phyloP scores from a whole-genome alignment of 225 moss, liverwort and hornwort species.

The Ulota crispa region DNA sequence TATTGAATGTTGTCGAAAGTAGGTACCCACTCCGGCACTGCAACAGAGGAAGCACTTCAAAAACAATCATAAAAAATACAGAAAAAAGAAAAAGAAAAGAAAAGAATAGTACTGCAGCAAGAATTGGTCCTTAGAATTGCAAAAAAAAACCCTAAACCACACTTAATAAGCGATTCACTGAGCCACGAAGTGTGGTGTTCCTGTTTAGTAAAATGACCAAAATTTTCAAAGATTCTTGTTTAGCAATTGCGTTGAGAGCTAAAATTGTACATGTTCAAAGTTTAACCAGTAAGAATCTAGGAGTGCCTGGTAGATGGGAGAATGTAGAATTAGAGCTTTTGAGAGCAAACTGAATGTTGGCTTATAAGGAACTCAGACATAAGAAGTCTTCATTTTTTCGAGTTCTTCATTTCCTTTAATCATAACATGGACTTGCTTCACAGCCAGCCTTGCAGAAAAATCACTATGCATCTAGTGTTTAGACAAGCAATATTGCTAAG shows the following conservation, averaged over 20 bases:
- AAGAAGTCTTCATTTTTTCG: too few relatives aligned
- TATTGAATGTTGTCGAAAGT: slow-evolving; percentile 71
- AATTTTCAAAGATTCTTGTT: not conserved
- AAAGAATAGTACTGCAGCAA: not conserved
- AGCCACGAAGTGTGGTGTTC: not conserved
- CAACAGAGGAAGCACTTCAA: slow-evolving; percentile 24
- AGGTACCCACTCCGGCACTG: slow-evolving; percentile 84
- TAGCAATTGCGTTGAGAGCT: not conserved
- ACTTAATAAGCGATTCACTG: not conserved
- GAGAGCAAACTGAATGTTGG: too few relatives aligned
- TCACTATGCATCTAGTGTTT: too few relatives aligned
- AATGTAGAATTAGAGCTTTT: too few relatives aligned
- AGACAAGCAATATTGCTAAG: too few relatives aligned
- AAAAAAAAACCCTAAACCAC: not conserved
- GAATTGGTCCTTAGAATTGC: not conserved
- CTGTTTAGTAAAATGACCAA: not conserved
- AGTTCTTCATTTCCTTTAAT: too few relatives aligned
- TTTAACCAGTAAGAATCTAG: too few relatives aligned
- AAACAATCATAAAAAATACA: not conserved
- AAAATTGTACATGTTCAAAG: too few relatives aligned
- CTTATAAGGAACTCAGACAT: too few relatives aligned
- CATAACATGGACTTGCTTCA: too few relatives aligned
- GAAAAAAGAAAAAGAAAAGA: not conserved
- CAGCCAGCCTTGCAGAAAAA: too few relatives aligned
- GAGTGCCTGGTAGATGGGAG: too few relatives aligned